Base-by-base conservation (phyloP, 2,329 filamentous ascomycete species). In the Pseudogymnoascus sp. region DNA sequence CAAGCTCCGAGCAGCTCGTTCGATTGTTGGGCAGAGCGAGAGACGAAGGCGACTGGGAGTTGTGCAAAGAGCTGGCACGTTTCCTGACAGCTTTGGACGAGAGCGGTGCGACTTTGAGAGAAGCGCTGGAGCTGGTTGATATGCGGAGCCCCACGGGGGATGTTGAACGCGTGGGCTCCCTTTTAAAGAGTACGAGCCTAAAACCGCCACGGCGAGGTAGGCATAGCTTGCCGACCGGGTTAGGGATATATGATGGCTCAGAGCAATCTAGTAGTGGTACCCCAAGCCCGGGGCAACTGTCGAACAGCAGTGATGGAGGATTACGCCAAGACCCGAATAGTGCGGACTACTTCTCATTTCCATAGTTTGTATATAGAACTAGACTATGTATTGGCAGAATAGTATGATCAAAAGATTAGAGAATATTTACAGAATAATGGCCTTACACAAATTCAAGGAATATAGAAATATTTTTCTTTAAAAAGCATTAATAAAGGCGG, bases 81-180 rank as follows among this genome's bases (percentile, higher is more conserved):
- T 99, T 99, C 75, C 78, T 99, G 63, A 92, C 96, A 56, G 93
- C 93, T 4, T 86, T 99, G 70, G 95, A 99, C 72, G 88, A 91
- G 68, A 89, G 87, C 13, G 95, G 95, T 0, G 86, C 88, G 68
- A 93, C 90, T 50, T 79, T 99, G 59, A 80, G 84, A 62, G 84
- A 88, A 69, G 89, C 89, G 1, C 81, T 96, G 74, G 83, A 85
- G 68, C 79, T 85, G 75, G 83, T 86, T 6, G 82, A 84, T 59
- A 73, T 77, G n/a, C 70, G 72, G 65, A 75, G 72, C 56, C 75
- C 75, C 1, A 67, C 69, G 9, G 69, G 72, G 29, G 70, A 74
- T 42, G 70, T 70, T 38, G 71, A 70, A 46, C 67, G 64, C 13
- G 71, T 68, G 19, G 75, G 75, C 64, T 77, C 77, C 65, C 72